Conservation (phyloP, 768 basidiomycete species). For the Mycena filopes region DNA sequence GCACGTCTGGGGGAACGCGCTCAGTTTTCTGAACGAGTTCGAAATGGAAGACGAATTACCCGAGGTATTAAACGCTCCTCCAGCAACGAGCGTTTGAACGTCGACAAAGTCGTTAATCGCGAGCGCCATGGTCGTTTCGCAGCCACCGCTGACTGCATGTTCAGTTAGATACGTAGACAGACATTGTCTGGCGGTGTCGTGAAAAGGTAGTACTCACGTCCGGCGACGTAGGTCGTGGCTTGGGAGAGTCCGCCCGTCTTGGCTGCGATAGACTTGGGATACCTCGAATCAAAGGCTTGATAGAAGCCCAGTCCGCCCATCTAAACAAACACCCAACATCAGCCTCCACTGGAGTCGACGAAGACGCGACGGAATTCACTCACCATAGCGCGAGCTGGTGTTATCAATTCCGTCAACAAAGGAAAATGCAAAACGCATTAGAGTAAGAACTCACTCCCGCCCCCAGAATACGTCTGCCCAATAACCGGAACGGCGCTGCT, state of each 20-base stretch:
- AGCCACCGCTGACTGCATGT: conserved; percentile 18
- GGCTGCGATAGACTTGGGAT: conserved; percentile 11
- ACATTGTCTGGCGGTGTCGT: not conserved
- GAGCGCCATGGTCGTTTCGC: conserved; percentile 16
- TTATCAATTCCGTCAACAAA: not conserved
- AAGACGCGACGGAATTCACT: not conserved
- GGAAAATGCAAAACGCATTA: no score
- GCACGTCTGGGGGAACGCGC: not conserved
- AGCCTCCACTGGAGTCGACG: not conserved
- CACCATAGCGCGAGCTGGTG: conserved; percentile 3
- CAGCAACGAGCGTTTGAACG: conserved; percentile 18
- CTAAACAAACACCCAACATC: not conserved
- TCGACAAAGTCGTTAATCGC: conserved; percentile 20
- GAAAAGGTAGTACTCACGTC: conserved; percentile 13
- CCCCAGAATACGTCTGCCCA: conserved; percentile 21
- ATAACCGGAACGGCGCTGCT: conserved; percentile 18
- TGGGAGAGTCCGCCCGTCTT: conserved; percentile 23
- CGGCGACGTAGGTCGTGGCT: conserved; percentile 21
- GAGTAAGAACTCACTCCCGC: conserved; percentile 18
- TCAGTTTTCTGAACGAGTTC: no score
- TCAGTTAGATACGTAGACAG: conserved; percentile 6
- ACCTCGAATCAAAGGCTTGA: conserved; percentile 24
- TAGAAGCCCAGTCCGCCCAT: conserved; percentile 18
- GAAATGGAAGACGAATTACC: not conserved
- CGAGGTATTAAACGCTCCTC: conserved; percentile 15